Base-by-base conservation (phyloP, 345 rosid genomes). In the Balakata baccata region DNA sequence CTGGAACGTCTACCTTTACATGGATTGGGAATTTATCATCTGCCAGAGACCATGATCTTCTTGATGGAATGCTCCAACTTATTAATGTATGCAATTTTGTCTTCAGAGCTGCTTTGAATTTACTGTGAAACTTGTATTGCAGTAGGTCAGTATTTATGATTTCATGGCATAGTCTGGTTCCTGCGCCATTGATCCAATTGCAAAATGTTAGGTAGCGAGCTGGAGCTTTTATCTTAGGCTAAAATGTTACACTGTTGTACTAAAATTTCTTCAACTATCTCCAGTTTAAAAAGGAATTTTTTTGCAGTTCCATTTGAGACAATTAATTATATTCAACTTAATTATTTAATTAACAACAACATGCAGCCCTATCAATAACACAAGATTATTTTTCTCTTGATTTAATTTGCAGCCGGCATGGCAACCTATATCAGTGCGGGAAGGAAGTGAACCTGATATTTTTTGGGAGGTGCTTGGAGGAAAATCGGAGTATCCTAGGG, bases 381-480 rank as follows among this genome's bases (percentile, higher is more conserved):
- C 12, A 45, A 64, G 29, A 25, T 37, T 58, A 0, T 59, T 56
- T 61, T 54, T 70, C 45, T 20, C 65, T 72, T 68, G 37, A 77
- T 84, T 69, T 61, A 59, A 52, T 79, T 51, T 81, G 77, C 86
- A 93, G 98, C 85, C 94, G 68, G 62, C 85, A 56, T 86, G 87
- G 92, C 98, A 90, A 75, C 85, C 91, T 47, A 75, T 82, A 72
- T 83, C 92, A 56, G 76, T 87, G 70, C 84, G 93, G 83, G 98
- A 93, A 85, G 97, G 92, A 64, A 86, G 82, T 77, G 98, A 93
- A 88, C 85, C 93, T 18, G 94, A 89, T 60, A 75, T 50, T 49
- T 93, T 93, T 78, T 93, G 98, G 98, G 79, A 85, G 79, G 79
- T 85, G 58, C 89, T 93, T 68, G 98, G 94, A 64, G 98, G 89